Conservation (phyloP, 2,329 filamentous ascomycete genomes). For the Cordyceps militaris region DNA sequence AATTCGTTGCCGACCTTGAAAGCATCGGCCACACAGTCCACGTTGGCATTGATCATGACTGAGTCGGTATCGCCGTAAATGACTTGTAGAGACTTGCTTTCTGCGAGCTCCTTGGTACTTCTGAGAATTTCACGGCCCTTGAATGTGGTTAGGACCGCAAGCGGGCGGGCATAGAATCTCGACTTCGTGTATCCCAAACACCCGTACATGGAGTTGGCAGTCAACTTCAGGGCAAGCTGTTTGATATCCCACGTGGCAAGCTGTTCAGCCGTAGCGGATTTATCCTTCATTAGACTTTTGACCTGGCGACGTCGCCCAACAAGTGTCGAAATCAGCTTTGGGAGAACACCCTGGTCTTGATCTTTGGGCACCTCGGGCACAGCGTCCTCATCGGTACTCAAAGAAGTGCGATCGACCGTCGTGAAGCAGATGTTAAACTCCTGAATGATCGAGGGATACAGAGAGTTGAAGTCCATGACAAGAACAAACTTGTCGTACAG, state of each 20-base stretch:
- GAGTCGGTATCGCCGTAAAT: slow-evolving; percentile 99
- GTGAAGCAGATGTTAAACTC: slow-evolving; percentile 99
- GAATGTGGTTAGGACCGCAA: slow-evolving; percentile 92
- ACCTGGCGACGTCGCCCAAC: slow-evolving; percentile 85
- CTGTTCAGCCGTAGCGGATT: slow-evolving; percentile 75
- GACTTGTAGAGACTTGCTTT: slow-evolving; percentile 83
- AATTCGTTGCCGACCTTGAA: slow-evolving; percentile 90
- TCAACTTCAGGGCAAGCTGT: slow-evolving; percentile 91
- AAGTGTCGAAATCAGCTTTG: slow-evolving; percentile 83
- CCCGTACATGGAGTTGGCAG: slow-evolving; percentile 99
- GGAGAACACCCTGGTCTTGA: slow-evolving; percentile 77
- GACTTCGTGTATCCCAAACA: slow-evolving; percentile 96
- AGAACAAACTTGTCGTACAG: slow-evolving; percentile 97
- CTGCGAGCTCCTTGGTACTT: slow-evolving; percentile 91
- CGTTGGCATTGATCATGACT: slow-evolving; percentile 99
- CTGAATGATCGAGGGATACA: slow-evolving; percentile 98
- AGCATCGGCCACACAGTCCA: slow-evolving; percentile 85
- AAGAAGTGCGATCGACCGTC: slow-evolving; percentile 72
- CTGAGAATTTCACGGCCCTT: slow-evolving; percentile 96
- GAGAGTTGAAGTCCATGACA: slow-evolving; percentile 99
- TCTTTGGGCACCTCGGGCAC: slow-evolving; percentile 80
- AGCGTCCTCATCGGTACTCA: slow-evolving; percentile 69
- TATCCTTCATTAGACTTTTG: slow-evolving; percentile 95
- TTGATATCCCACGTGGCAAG: slow-evolving; percentile 97
- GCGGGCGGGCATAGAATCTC: slow-evolving; percentile 89